A percentile compares a stretch with the other conserved stretches of the same genome.
Evolutionary conservation across 768 basidiomycete genomes (phyloP).

Genomic region (Porpolomopsis calyptriformis): DNA sequence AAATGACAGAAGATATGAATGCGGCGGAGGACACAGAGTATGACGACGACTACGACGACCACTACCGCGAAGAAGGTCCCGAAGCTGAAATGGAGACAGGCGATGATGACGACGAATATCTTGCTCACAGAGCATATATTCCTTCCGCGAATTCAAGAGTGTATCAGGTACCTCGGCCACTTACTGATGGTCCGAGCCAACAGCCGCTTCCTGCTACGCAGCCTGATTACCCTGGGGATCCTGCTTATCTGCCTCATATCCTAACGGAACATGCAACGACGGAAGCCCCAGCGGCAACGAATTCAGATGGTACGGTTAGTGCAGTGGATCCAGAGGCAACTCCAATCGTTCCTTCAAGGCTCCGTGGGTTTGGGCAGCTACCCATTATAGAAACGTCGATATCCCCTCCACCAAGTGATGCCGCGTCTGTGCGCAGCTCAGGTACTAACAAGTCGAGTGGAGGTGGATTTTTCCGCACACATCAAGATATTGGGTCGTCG

Average conservation of each 20-base stretch:
- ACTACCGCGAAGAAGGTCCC: slow-evolving; percentile 38
- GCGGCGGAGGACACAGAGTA: slow-evolving; percentile 62
- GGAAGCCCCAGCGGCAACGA: slow-evolving; percentile 16
- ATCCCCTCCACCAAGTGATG: slow-evolving; percentile 53
- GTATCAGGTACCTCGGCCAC: slow-evolving; percentile 13
- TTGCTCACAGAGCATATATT: background rate
- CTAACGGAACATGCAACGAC: slow-evolving; percentile 11
- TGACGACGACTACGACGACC: slow-evolving; percentile 47
- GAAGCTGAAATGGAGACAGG: slow-evolving; percentile 29
- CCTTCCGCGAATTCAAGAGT: slow-evolving; percentile 14
- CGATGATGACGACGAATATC: slow-evolving; percentile 14
- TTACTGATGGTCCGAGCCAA: slow-evolving; percentile 11
- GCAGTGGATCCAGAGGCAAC: slow-evolving; percentile 29
- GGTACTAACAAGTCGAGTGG: slow-evolving; percentile 45
- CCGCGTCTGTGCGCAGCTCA: slow-evolving; percentile 43
- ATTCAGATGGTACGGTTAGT: slow-evolving; percentile 24
- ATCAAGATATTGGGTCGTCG: slow-evolving; percentile 30
- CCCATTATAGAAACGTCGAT: slow-evolving; percentile 53
- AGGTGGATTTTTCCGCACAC: slow-evolving; percentile 49
- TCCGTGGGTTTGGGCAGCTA: slow-evolving; percentile 34
- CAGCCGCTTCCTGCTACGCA: background rate
- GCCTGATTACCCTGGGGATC: slow-evolving; percentile 21
- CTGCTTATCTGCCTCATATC: slow-evolving; percentile 15
- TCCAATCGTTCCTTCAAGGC: slow-evolving; percentile 25
- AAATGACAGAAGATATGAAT: slow-evolving; percentile 56